phyloP scores from a whole-genome alignment of 1,139 yeast species.

The Geotrichum europaeum region DNA sequence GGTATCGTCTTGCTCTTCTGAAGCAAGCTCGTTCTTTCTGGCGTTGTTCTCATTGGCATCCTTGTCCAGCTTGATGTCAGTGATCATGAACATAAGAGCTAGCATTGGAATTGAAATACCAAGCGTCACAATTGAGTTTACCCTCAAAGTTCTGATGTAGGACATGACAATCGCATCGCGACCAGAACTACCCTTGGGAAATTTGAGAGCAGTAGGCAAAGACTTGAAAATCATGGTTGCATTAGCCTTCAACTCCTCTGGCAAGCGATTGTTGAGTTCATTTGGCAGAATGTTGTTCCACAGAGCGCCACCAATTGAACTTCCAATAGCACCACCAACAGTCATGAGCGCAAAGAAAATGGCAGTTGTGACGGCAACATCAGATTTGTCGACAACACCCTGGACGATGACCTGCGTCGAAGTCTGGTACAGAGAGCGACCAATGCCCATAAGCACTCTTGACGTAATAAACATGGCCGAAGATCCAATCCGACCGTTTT shows the following conservation, averaged over 20 bases:
- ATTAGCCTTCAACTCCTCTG: constrained; percentile 6
- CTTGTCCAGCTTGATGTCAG: background rate
- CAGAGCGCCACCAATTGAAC: constrained; percentile 30
- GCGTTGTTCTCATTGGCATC: background rate
- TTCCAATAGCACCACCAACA: constrained; percentile 32
- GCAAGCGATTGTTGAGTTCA: constrained; percentile 19
- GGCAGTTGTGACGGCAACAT: constrained; percentile 23
- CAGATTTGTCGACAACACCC: constrained; percentile 19
- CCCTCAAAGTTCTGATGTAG: background rate
- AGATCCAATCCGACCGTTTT: background rate
- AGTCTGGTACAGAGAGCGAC: constrained; percentile 21
- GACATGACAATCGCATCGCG: constrained; percentile 6
- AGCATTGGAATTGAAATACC: background rate
- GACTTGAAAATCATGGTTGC: constrained; percentile 3
- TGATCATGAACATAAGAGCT: background rate
- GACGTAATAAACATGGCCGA: constrained; percentile 17
- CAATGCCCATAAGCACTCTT: constrained; percentile 21
- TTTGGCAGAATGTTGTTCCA: constrained; percentile 27
- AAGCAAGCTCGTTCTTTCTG: background rate
- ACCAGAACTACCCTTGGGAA: background rate
- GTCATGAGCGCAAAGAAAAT: constrained; percentile 21
- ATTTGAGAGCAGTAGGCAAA: background rate
- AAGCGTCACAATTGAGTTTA: background rate
- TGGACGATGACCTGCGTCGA: constrained; percentile 22
- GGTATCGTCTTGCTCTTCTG: background rate